Evolutionary conservation across 306 rosid genomes (phyloP), one percentile per base, ranked within the genome.

Genomic region (Begonia peltatifolia): DNA sequence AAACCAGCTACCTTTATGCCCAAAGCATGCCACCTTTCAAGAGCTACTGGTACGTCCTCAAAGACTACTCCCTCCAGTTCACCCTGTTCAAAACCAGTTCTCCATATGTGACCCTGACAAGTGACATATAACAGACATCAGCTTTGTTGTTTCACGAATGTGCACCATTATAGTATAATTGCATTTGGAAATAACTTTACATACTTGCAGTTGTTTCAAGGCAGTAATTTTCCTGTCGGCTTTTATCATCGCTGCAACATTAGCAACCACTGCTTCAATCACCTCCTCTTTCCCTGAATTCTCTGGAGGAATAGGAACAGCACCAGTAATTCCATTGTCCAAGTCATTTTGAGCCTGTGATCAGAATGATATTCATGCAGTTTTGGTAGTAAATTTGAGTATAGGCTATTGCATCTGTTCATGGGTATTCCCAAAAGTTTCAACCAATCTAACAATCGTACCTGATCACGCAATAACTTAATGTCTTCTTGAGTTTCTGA

Each of bases 221-320:
- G 99, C 84, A 60, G 92, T 76, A 70, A 90, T 83, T 78, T 90
- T 90, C 65, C 92, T 68, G 74, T 90, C 99, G 58, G 95, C 99
- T 71, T 77, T 86, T 64, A 90, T 90, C 99, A 90, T 90, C 54
- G 82, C 84, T 59, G 80, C 82, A 66, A 83, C 92, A 70, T 90
- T 86, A 61, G 77, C 73, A 65, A 86, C 95, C 55, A 90, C 58
- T 59, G 94, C 86, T 64, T 73, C 80, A 79, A 86, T 68, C 52
- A 90, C 86, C 48, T 71, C 74, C 67, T 85, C 87, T 77, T 85
- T 90, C 52, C 95, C 86, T 16, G 79, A 80, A 63, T 76, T 83
- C 35, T 78, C 84, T 41, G 85, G 58, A 18, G 97, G 97, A 63
- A 90, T 57, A 54, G 95, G 94, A 62, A 80, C 74, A 42, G 92